These are phyloP conservation scores for Plectosphaerella plurivora DNA, from an alignment of 2,329 filamentous ascomycete species.

Conservation along the genomic window DNA sequence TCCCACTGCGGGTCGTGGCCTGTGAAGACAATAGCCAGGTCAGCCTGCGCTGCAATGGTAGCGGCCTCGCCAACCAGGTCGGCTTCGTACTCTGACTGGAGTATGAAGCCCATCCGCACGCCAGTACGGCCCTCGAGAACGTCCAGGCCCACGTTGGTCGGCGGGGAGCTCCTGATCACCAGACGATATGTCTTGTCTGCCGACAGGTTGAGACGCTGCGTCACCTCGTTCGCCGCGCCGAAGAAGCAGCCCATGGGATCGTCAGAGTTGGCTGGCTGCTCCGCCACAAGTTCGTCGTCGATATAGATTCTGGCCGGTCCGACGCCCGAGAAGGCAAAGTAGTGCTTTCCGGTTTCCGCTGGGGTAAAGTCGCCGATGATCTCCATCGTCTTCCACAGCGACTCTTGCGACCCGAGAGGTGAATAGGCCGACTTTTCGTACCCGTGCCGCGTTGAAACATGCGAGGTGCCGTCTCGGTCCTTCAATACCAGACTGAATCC, in stretches of 20 bases:
- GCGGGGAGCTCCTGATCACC: slow-evolving; percentile 21
- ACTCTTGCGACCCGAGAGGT: slow-evolving; percentile 12
- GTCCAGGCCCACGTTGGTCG: slow-evolving; percentile 19
- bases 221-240: slow-evolving; percentile 20
- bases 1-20: slow-evolving; percentile 50
- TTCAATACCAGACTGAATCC: slow-evolving; percentile 21
- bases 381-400: slow-evolving; percentile 18
- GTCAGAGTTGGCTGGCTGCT: slow-evolving; percentile 22
- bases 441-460: slow-evolving; percentile 17
- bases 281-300: slow-evolving; percentile 21
- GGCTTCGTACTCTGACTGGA: slow-evolving; percentile 24
- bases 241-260: slow-evolving; percentile 30
- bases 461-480: slow-evolving; percentile 14
- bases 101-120: slow-evolving; percentile 24
- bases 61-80: slow-evolving; percentile 36
- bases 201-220: slow-evolving; percentile 17
- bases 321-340: slow-evolving; percentile 23
- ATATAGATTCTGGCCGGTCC: slow-evolving; percentile 23
- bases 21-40: slow-evolving; percentile 55
- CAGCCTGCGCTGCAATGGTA: slow-evolving; percentile 51
- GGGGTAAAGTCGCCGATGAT: slow-evolving; percentile 25
- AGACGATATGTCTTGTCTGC: slow-evolving; percentile 25
- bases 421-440: slow-evolving; percentile 18
- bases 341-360: slow-evolving; percentile 22
- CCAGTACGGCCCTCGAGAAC: slow-evolving; percentile 26